Percentiles rank a stretch among this genome's conserved stretches.
Conservation (phyloP, 2,329 filamentous ascomycete genomes). For the Lomentospora prolificans region DNA sequence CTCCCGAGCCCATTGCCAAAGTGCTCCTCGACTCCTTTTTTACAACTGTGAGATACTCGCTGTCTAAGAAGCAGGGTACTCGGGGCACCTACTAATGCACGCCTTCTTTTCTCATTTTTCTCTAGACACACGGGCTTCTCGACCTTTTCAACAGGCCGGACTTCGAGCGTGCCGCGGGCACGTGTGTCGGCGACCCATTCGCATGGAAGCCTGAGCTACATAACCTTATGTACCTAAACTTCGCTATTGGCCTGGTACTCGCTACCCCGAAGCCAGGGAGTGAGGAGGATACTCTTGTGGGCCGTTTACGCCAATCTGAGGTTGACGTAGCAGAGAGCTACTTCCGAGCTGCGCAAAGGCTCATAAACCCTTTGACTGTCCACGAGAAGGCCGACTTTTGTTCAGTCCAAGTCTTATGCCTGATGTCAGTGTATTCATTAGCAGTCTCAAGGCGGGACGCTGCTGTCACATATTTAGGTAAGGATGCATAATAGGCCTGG, state of each 20-base stretch:
- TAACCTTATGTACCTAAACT: conserved; percentile 51
- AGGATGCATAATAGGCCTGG: conserved; percentile 11
- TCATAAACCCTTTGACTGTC: conserved; percentile 33
- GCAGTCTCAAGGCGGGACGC: conserved; percentile 52
- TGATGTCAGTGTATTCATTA: conserved; percentile 57
- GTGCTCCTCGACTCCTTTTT: conserved; percentile 51
- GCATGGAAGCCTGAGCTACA: conserved; percentile 39
- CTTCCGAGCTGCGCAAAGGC: conserved; percentile 47
- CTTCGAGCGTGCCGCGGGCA: conserved; percentile 39
- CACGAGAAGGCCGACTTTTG: conserved; percentile 56
- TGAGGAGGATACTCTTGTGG: conserved; percentile 38
- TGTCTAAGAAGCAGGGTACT: not conserved
- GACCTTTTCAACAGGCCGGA: conserved; percentile 45
- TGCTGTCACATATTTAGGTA: conserved; percentile 52
- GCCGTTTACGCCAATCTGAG: conserved; percentile 36
- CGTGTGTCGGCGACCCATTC: conserved; percentile 45
- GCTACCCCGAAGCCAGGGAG: conserved; percentile 41
- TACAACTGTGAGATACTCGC: conserved; percentile 35
- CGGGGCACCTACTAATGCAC: not conserved
- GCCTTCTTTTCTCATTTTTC: not conserved
- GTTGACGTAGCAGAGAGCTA: conserved; percentile 51
- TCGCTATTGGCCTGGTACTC: conserved; percentile 53
- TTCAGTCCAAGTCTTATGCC: conserved; percentile 51
- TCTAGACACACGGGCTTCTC: conserved; percentile 48
- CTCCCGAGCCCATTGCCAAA: conserved; percentile 33